A percentile compares a stretch with the other conserved stretches of the same genome.
These are phyloP conservation scores for Haplosporangium sp. DNA, from an alignment of 371 early-diverging fungal genomes.

Conservation along the genomic window DNA sequence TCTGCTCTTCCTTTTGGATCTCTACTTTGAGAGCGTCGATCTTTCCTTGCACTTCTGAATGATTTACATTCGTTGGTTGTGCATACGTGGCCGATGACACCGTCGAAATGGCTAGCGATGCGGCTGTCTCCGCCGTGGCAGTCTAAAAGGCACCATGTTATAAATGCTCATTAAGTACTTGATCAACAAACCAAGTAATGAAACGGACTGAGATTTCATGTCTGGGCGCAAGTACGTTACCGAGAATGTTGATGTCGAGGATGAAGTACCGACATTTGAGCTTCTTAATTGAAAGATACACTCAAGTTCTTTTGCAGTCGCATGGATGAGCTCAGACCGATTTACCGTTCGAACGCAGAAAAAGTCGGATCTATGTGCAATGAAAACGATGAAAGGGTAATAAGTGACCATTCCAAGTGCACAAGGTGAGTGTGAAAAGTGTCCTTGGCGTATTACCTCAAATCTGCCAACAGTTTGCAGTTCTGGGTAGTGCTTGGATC, in stretches of 20 bases:
- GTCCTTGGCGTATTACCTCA: conserved; percentile 23
- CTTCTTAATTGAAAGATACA: conserved; percentile 50
- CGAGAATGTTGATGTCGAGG: conserved; percentile 26
- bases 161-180: not conserved
- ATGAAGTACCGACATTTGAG: conserved; percentile 47
- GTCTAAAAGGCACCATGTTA: conserved; percentile 10
- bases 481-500: conserved; percentile 27
- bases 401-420: not conserved
- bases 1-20: conserved; percentile 49
- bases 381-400: not conserved
- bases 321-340: conserved; percentile 50
- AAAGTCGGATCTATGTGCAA: conserved; percentile 43
- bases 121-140: conserved; percentile 35
- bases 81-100: conserved; percentile 2
- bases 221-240: conserved; percentile 9
- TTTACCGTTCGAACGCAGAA: conserved; percentile 52
- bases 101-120: conserved; percentile 10
- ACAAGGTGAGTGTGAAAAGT: no score
- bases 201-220: no score
- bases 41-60: conserved; percentile 23
- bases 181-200: not conserved
- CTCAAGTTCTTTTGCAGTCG: conserved; percentile 47
- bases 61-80: conserved; percentile 4
- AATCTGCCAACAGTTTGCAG: conserved; percentile 36
- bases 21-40: conserved; percentile 43